Evolutionary conservation across 1,284 basidiomycete genomes (phyloP), one percentile per base, ranked within the genome.

Genomic region (Mycena citricolor): DNA sequence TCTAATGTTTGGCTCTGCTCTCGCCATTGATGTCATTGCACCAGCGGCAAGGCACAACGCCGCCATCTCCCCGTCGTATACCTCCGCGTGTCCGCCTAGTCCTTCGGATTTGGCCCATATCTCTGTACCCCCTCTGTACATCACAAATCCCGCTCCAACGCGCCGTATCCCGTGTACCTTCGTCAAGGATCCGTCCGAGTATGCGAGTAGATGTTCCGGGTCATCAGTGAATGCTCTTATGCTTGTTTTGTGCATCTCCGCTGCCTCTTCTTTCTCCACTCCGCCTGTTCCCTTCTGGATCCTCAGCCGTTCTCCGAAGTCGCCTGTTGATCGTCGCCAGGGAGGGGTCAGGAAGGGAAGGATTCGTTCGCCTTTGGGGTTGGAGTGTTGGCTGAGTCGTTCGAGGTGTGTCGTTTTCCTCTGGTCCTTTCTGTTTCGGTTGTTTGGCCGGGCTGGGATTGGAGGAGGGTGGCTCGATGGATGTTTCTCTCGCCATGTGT

Each of bases 171-270:
- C 39, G 13, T 42, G 32, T 12, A 51, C 30, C 12, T 14, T 14
- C 4, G 42, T 44, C 14, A 55, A 36, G 8, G 64, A 65, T 13
- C 64, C 61, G 34, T 66, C 63, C 14, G 63, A 48, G 50, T 65
- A 66, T 0, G 60, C 42, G 14, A 52, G 19, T 1, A 59, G 46
- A 13, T 51, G 44, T 0, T 36, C 8, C 10, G 39, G n/a, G 8
- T 5, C n/a, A 17, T 42, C 6, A 8, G 24, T 8, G 14, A 39
- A 25, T 39, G 13, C 32, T 41, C 22, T 17, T 31, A 41, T 29
- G 17, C 50, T 21, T 30, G 50, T 20, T 39, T 47, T 50, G 34
- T 53, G 51, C 25, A 30, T 42, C 30, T 52, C 33, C 23, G 49
- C 47, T 17, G 32, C 34, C 8, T 32, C 40, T 32, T 24, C 31